These are phyloP conservation scores for Porodaedalea pini DNA, from an alignment of 1,284 basidiomycete species.

Conservation along the genomic window DNA sequence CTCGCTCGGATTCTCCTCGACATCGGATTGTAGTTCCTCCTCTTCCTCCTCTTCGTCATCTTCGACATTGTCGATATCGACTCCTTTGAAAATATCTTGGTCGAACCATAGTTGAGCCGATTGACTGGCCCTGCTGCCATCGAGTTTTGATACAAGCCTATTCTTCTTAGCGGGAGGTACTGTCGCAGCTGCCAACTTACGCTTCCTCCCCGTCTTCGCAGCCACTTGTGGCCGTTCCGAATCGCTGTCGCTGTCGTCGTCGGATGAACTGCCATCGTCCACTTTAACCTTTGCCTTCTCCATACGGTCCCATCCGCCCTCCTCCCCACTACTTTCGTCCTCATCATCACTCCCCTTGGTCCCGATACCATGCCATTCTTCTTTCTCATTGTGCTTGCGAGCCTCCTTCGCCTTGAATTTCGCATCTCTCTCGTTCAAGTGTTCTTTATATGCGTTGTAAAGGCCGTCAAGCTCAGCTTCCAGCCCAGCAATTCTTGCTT, in stretches of 20 bases:
- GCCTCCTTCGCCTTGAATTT: constrained; percentile 89
- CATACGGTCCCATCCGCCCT: constrained; percentile 77
- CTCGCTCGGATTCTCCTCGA: constrained; percentile 30
- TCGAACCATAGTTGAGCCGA: constrained; percentile 79
- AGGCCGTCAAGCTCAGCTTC: constrained; percentile 86
- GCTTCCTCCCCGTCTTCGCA: constrained; percentile 41
- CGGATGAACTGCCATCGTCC: constrained; percentile 54
- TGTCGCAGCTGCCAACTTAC: constrained; percentile 32
- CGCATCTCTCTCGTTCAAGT: constrained; percentile 80
- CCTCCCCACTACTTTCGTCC: constrained; percentile 42
- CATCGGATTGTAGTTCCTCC: constrained; percentile 26
- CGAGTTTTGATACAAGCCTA: constrained; percentile 40
- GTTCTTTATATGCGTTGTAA: constrained; percentile 85
- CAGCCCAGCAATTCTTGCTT: constrained; percentile 59
- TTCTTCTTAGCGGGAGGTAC: constrained; percentile 33
- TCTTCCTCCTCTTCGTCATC: constrained; percentile 38
- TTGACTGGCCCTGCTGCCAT: constrained; percentile 29
- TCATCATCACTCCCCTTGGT: constrained; percentile 36
- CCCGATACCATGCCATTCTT: constrained; percentile 76
- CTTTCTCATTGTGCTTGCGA: constrained; percentile 69
- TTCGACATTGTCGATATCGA: constrained; percentile 45
- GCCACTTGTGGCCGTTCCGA: constrained; percentile 38
- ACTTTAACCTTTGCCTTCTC: constrained; percentile 57
- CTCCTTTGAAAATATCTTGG: constrained; percentile 75
- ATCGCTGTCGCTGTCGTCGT: constrained; percentile 44